Base-by-base conservation (phyloP, 306 rosid species). In the Psophocarpus tetragonolobus region DNA sequence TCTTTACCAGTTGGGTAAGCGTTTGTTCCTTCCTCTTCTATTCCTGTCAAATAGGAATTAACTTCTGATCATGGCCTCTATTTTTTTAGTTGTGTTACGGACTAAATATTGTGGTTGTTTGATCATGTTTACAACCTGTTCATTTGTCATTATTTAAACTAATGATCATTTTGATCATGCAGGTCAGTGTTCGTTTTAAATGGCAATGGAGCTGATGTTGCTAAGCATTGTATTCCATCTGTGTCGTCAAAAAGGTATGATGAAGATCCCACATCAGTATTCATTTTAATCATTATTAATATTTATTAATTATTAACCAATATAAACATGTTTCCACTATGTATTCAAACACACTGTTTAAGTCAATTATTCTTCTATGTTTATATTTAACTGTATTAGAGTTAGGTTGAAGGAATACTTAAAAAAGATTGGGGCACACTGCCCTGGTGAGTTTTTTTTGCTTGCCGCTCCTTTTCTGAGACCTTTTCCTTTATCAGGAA, bases 151-250 rank as follows among this genome's bases (percentile, higher is more conserved):
- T 60, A 10, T 66, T 23, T 38, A 62, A 41, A 54, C 50, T 76
- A 27, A 14, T 47, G 47, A 7, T 38, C 56, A 51, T 61, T 48
- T 76, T 77, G 2, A 54, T 69, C 23, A 68, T 77, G 78, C 74
- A 90, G 96, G 27, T 87, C 91, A 7, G 92, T 85, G 53, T 67
- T 90, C 0, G 17, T 90, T 70, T 39, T 87, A 13, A 87, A 73
- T 32, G 89, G 88, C 17, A 85, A 88, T 80, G 96, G 90, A 57
- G 90, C 92, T 41, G 74, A 90, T 21, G 14, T 79, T 33, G 88
- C 89, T 70, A 86, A 90, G 68, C 91, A 90, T 39, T 90, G 92
- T 42, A 57, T 88, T 53, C 85, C 95, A 64, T 80, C 85, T 14
- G 91, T 90, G 63, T 29, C 83, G 0, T 53, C 81, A 4, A 85